phyloP scores from a whole-genome alignment of 164 flowering plant species.

The Taxillus chinensis region DNA sequence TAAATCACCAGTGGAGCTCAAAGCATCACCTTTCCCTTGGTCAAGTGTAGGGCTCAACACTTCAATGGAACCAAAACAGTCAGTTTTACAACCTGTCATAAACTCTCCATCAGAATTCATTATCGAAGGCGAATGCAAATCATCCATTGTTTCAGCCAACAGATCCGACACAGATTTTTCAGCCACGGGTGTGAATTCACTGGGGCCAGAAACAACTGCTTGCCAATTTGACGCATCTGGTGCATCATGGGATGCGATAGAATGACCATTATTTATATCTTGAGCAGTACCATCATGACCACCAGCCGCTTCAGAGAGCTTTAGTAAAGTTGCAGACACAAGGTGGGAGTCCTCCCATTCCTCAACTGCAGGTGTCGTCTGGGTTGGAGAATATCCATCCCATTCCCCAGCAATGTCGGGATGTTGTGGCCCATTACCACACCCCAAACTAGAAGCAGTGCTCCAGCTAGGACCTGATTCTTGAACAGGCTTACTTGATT shows the following conservation, averaged over 20 bases:
- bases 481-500: slow-evolving; percentile 18
- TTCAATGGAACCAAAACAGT: slow-evolving; percentile 37
- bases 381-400: slow-evolving; percentile 1
- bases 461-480: slow-evolving; percentile 35
- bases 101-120: slow-evolving; percentile 24
- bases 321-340: background rate
- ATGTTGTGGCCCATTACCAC: slow-evolving; percentile 19
- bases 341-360: slow-evolving; percentile 4
- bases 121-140: slow-evolving; percentile 43
- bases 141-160: slow-evolving; percentile 47
- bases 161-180: slow-evolving; percentile 69
- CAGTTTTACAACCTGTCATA: slow-evolving; percentile 21
- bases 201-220: slow-evolving; percentile 21
- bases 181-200: slow-evolving; percentile 31
- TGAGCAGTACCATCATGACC: slow-evolving; percentile 11
- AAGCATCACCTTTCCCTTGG: slow-evolving; percentile 31
- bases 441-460: slow-evolving; percentile 23
- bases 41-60: slow-evolving; percentile 28
- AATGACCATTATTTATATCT: slow-evolving; percentile 10
- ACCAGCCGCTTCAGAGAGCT: background rate
- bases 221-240: slow-evolving; percentile 33
- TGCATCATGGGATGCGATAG: slow-evolving; percentile 22
- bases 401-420: slow-evolving; percentile 1
- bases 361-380: background rate
- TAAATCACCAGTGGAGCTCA: slow-evolving; percentile 33